Evolutionary conservation across 2,329 filamentous ascomycete genomes (phyloP).

Genomic region (Aureobasidium sp.): DNA sequence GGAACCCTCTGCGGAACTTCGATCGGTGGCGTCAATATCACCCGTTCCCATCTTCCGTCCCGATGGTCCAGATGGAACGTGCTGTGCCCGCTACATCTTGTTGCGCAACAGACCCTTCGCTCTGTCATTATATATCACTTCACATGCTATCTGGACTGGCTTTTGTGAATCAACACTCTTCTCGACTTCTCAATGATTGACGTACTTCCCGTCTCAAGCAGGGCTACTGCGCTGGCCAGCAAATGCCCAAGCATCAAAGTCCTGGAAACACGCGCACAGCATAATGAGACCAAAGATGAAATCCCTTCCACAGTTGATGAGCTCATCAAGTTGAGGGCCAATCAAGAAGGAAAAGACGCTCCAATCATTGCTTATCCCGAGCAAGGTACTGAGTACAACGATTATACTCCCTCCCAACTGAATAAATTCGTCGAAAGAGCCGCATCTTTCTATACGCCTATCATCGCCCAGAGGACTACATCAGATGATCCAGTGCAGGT

Average conservation of each 20-base stretch:
- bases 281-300: background rate
- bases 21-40: background rate
- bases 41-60: background rate
- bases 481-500: slow-evolving; percentile 25
- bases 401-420: slow-evolving; percentile 21
- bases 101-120: no score
- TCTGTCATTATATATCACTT: no score
- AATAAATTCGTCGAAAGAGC: slow-evolving; percentile 20
- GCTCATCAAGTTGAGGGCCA: background rate
- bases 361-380: slow-evolving; percentile 22
- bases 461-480: slow-evolving; percentile 19
- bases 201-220: background rate
- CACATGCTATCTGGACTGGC: no score
- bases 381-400: slow-evolving; percentile 19
- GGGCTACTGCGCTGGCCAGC: background rate
- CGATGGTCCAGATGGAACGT: no score
- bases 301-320: background rate
- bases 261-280: background rate
- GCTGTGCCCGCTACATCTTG: no score
- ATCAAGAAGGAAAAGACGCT: background rate
- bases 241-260: background rate
- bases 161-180: no score
- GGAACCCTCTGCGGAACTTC: background rate
- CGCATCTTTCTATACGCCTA: slow-evolving; percentile 18
- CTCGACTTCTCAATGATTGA: background rate